Evolutionary conservation across 352 stramenopile species (phyloP).

Genomic region (Pythium dissotocum): DNA sequence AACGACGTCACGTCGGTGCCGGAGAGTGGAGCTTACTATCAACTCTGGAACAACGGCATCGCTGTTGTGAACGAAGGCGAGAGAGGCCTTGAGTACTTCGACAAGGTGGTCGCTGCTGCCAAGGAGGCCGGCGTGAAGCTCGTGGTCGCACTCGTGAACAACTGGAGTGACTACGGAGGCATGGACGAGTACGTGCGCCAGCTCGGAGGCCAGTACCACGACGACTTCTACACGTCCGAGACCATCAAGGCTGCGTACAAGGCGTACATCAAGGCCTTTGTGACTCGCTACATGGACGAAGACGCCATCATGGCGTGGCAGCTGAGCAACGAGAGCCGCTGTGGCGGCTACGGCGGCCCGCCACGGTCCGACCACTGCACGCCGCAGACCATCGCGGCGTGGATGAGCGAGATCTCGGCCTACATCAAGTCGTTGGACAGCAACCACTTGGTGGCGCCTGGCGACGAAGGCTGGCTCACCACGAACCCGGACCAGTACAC

Average conservation of each 20-base stretch:
- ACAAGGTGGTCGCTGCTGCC: not conserved
- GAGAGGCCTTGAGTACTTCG: not conserved
- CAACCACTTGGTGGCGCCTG: not conserved
- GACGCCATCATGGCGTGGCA: not conserved
- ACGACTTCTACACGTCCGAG: not conserved
- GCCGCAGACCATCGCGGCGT: not conserved
- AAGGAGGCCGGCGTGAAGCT: not conserved
- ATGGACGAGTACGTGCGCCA: not conserved
- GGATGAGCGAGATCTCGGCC: not conserved
- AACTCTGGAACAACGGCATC: not conserved
- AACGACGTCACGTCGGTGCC: not conserved
- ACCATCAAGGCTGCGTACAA: not conserved
- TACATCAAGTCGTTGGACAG: not conserved
- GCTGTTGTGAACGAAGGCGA: not conserved
- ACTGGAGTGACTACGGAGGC: not conserved
- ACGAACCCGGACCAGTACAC: not conserved
- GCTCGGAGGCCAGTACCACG: not conserved
- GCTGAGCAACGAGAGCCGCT: not conserved
- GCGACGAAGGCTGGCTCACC: not conserved
- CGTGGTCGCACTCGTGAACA: not conserved
- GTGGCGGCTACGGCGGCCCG: not conserved
- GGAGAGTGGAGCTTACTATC: not conserved
- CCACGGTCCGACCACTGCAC: not conserved
- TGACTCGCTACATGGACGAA: not conserved
- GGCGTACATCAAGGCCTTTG: not conserved